Conservation (phyloP, 139 green algal species). For the Haematococcus sp. region DNA sequence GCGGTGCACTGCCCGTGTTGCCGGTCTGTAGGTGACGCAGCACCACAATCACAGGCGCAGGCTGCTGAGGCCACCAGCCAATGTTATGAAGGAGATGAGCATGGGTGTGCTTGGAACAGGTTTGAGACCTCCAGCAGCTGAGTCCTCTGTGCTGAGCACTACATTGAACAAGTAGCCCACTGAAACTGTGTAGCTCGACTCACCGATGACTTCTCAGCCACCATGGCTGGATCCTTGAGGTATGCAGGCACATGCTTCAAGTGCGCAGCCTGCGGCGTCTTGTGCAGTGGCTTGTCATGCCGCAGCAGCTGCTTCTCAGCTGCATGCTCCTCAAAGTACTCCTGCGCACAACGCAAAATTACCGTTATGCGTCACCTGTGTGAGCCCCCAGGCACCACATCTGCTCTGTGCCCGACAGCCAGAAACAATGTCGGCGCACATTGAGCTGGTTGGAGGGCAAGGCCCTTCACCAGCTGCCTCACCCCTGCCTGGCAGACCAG, state of each 20-base stretch:
- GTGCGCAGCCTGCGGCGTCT: constrained; percentile 51
- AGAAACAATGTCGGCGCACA: background rate
- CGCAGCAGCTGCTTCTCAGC: constrained; percentile 68
- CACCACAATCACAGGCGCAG: background rate
- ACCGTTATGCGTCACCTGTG: no score
- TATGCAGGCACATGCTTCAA: constrained; percentile 81
- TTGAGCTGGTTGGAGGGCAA: no score
- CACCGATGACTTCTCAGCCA: constrained; percentile 11
- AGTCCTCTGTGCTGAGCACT: no score
- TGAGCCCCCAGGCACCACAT: no score
- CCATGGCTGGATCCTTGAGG: constrained; percentile 43
- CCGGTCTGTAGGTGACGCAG: constrained; percentile 2
- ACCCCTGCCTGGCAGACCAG: no score
- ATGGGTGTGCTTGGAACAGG: no score
- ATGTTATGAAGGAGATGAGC: no score
- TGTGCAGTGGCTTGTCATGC: constrained; percentile 79
- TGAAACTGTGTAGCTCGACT: background rate
- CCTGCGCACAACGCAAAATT: constrained; percentile 18
- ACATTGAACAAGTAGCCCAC: background rate
- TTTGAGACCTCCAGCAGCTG: no score
- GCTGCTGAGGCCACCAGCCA: background rate
- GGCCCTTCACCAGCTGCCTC: no score
- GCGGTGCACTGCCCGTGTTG: background rate
- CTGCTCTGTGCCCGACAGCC: constrained; percentile 45
- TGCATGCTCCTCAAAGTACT: constrained; percentile 88